Conservation (phyloP, 2,329 filamentous ascomycete genomes). For the Pyrenochaeta sp. region DNA sequence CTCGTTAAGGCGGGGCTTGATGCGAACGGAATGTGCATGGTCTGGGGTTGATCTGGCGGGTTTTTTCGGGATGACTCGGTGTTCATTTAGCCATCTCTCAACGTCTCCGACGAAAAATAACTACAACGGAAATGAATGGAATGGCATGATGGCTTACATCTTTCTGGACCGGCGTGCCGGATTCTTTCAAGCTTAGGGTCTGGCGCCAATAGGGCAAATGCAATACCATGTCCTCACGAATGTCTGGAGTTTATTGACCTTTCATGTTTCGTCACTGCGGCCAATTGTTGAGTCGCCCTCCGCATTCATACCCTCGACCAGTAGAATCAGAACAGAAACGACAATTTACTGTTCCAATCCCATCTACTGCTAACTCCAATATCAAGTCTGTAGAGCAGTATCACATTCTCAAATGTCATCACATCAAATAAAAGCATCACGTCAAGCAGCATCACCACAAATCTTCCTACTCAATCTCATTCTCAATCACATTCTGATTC, state of each 20-base stretch:
- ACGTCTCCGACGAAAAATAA: slow-evolving; percentile 30
- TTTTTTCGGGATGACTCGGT: slow-evolving; percentile 40
- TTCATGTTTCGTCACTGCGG: no score
- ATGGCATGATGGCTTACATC: slow-evolving; percentile 38
- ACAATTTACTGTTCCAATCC: no score
- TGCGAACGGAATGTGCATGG: slow-evolving; percentile 26
- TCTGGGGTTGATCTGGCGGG: slow-evolving; percentile 34
- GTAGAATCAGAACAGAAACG: no score
- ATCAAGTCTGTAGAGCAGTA: no score
- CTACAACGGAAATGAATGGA: slow-evolving; percentile 37
- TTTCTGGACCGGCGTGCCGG: slow-evolving; percentile 34
- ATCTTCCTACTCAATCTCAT: no score
- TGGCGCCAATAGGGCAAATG: slow-evolving; percentile 46
- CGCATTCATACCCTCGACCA: no score
- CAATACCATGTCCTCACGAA: slow-evolving; percentile 46
- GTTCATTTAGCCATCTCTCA: slow-evolving; percentile 37
- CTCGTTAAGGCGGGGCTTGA: slow-evolving; percentile 72
- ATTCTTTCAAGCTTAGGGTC: slow-evolving; percentile 35
- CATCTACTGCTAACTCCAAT: no score
- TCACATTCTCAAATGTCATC: no score
- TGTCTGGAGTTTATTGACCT: slow-evolving; percentile 4
- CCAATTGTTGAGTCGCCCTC: no score
- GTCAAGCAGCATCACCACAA: no score
- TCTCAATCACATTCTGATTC: no score
- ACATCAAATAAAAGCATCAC: no score